Percentiles rank a stretch among this genome's conserved stretches.
These are phyloP conservation scores for Pneumocystis canis DNA, from an alignment of 1,139 yeast genomes.

Conservation along the genomic window DNA sequence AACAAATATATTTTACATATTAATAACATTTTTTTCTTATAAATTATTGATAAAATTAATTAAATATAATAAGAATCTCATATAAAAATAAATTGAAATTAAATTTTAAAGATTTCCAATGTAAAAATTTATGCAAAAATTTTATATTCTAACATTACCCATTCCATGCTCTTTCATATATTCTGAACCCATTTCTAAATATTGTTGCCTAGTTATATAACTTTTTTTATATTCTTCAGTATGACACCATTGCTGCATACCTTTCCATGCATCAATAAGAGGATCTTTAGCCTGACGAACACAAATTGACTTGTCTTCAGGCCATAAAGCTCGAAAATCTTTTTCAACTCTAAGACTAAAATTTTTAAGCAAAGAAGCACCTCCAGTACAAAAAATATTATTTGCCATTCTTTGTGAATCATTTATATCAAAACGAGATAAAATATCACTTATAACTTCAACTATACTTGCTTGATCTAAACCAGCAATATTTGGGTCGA, in stretches of 20 bases:
- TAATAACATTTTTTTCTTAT: neutral
- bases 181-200: slow-evolving; percentile 78
- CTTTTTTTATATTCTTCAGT: slow-evolving; percentile 35
- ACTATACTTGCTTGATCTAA: slow-evolving; percentile 84
- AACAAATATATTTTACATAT: too few species aligned
- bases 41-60: neutral
- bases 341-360: slow-evolving; percentile 47
- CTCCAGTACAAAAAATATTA: slow-evolving; percentile 76
- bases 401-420: slow-evolving; percentile 28
- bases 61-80: neutral
- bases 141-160: slow-evolving; percentile 36
- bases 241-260: slow-evolving; percentile 72
- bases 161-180: slow-evolving; percentile 76
- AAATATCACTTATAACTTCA: slow-evolving; percentile 58
- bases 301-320: slow-evolving; percentile 46
- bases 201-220: slow-evolving; percentile 54
- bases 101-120: neutral
- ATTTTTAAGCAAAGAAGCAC: slow-evolving; percentile 53
- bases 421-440: slow-evolving; percentile 37
- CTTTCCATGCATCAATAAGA: slow-evolving; percentile 74
- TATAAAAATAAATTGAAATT: neutral
- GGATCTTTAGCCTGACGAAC: slow-evolving; percentile 59
- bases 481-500: slow-evolving; percentile 93
- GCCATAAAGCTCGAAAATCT: slow-evolving; percentile 60
- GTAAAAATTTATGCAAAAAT: neutral